Evolutionary conservation across 306 rosid species (phyloP), one percentile per base, ranked within the genome.

Genomic region (Comarum palustre): DNA sequence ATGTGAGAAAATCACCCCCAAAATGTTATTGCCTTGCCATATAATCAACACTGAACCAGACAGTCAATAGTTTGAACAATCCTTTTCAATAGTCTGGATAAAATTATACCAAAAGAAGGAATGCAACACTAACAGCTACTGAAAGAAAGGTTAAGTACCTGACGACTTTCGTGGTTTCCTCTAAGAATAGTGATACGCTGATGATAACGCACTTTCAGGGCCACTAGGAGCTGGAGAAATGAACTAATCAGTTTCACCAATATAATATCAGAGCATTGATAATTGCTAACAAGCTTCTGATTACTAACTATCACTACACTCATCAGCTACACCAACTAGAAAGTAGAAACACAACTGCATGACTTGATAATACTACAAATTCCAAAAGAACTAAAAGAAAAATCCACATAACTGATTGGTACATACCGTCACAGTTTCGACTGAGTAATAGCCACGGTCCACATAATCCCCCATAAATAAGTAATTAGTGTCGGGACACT

Each of bases 381-480:
- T 8, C n/a, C 4, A 2, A 22, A 5, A 59, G 38, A 62, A 66
- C 69, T 19, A 32, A 12, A 68, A 48, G 77, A 38, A 68, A 65
- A 52, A 72, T 36, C 13, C 55, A 39, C 69, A 19, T 58, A 32
- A 58, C 45, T 72, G 69, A 62, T 6, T 32, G 69, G 51, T 68
- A 80, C 97, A 62, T 90, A 95, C 99, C 73, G 99, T 90, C 52
- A 90, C 99, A 48, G 99, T 95, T 86, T 95, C 99, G 66, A 95
- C 99, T 76, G 97, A 95, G 85, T 91, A 95, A 86, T 95, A 95
- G 42, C 97, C 99, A 19, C 99, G 97, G 81, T 95, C 99, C 85
- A 95, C 99, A 78, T 95, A 95, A 86, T 95, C 99, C 71, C 99
- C 99, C 99, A 95, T 95, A 80, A 95, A 95, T 82, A 91, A 82